Base-by-base conservation (phyloP, 495 filamentous ascomycete species). In the Niebla homalea region DNA sequence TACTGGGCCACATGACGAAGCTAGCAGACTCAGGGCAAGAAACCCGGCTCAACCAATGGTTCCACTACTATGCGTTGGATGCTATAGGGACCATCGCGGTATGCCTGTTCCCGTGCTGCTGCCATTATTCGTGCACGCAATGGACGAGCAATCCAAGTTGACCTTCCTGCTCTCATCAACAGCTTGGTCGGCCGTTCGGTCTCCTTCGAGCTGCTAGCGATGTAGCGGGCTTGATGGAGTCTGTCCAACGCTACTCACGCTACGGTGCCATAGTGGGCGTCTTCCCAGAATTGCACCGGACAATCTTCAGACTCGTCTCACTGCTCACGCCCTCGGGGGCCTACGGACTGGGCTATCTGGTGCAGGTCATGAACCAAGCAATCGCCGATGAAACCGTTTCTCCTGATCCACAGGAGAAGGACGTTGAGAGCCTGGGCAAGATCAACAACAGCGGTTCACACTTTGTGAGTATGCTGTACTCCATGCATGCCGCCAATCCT, bases 11-110 rank as follows among this genome's bases (percentile, higher is more conserved):
- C 39, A 22, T 53, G 36, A 21, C 18, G 12, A 11, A 5, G 1
- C 48, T 42, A 23, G 63, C 72, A 0, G 51, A 62, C 1, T 57
- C 47, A 2, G 60, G 58, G 0, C 36, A 64, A 18, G 36, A 36
- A 1, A 57, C 75, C 10, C 67, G 81, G 52, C 62, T 81, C 3
- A 66, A 66, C 0, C 62, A 72, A 39, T 89, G 85, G 85, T 64
- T 87, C 18, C 83, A 89, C 57, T 87, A 79, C 57, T 88, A 80
- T 58, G 82, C 83, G 3, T 88, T 87, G 56, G 86, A 89, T 58
- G 81, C 86, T 36, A 62, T 84, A 67, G 63, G 81, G 65, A 70
- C 63, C 59, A 70, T 84, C 11, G 78, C 79, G 1, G 84, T 80
- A 51, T n/a, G n/a, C n/a, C n/a, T n/a, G n/a, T n/a, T n/a, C n/a